Evolutionary conservation across 441 rosid genomes (phyloP).

Genomic region (Aleurites moluccanus): DNA sequence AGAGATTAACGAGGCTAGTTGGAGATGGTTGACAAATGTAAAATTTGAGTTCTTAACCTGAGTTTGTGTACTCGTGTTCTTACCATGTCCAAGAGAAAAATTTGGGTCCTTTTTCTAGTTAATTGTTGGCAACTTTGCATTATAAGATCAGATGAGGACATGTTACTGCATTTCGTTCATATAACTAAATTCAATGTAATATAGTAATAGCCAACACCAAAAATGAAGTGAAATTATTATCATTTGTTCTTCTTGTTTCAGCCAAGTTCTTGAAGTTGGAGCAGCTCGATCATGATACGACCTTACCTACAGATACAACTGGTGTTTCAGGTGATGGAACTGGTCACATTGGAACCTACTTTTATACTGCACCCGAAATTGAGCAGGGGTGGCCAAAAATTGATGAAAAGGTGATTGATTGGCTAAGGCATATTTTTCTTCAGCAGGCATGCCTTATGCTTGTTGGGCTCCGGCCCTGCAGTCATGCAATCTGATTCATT

Average conservation of each 20-base stretch:
- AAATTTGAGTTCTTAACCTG: no score
- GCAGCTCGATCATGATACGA: constrained; percentile 83
- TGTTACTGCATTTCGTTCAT: background rate
- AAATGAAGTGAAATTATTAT: constrained; percentile 9
- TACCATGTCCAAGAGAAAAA: no score
- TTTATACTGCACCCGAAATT: constrained; percentile 98
- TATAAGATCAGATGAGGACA: background rate
- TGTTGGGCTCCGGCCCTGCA: constrained; percentile 10
- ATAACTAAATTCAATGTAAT: background rate
- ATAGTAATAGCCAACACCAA: background rate
- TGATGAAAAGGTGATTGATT: constrained; percentile 82
- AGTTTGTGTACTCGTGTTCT: no score
- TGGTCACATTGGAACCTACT: constrained; percentile 95
- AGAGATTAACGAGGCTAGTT: no score
- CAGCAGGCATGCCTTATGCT: constrained; percentile 5
- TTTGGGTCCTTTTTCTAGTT: background rate
- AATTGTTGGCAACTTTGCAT: background rate
- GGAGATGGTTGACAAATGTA: no score
- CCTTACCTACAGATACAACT: constrained; percentile 52
- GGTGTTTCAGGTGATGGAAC: constrained; percentile 88
- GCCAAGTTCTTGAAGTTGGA: constrained; percentile 97
- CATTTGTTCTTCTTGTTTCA: constrained; percentile 36
- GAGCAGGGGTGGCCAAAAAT: constrained; percentile 99
- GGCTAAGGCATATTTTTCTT: constrained; percentile 26
- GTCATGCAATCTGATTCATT: constrained; percentile 8